Conservation (phyloP, 257 asterid genomes). For the Echites panduratus region DNA sequence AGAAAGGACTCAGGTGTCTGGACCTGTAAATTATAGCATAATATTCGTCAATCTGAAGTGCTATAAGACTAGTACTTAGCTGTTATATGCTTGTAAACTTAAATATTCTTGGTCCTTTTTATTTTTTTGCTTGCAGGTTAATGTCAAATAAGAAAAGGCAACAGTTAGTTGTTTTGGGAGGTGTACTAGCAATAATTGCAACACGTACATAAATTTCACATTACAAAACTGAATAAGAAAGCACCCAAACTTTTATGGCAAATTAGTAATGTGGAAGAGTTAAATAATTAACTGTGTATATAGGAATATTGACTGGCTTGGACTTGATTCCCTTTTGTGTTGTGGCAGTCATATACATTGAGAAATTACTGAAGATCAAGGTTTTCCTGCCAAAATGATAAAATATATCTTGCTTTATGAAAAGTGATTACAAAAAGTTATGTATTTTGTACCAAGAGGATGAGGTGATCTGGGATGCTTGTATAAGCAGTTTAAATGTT, state of each 20-base stretch:
- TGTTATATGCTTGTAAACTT: background rate
- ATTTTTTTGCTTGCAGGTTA: too few species aligned
- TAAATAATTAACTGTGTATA: background rate
- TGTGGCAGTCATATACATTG: background rate
- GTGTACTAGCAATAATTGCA: background rate
- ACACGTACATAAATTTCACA: background rate
- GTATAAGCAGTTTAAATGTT: background rate
- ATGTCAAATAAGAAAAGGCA: too few species aligned
- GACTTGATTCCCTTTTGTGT: background rate
- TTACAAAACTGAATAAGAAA: background rate
- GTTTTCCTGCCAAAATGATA: background rate
- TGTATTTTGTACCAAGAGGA: background rate
- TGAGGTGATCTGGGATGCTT: background rate
- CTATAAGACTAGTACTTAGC: too few species aligned
- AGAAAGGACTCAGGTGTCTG: background rate
- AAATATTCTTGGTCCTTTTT: too few species aligned
- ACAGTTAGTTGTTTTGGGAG: background rate
- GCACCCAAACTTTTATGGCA: background rate
- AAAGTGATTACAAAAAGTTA: background rate
- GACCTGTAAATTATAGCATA: background rate
- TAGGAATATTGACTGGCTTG: background rate
- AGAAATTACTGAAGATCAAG: background rate
- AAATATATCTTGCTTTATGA: background rate
- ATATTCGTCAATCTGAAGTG: background rate
- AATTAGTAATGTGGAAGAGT: background rate